Percentiles rank a stretch among this genome's conserved stretches.
Evolutionary conservation across 1,284 basidiomycete species (phyloP).

Genomic region (Wallemia mellicola): DNA sequence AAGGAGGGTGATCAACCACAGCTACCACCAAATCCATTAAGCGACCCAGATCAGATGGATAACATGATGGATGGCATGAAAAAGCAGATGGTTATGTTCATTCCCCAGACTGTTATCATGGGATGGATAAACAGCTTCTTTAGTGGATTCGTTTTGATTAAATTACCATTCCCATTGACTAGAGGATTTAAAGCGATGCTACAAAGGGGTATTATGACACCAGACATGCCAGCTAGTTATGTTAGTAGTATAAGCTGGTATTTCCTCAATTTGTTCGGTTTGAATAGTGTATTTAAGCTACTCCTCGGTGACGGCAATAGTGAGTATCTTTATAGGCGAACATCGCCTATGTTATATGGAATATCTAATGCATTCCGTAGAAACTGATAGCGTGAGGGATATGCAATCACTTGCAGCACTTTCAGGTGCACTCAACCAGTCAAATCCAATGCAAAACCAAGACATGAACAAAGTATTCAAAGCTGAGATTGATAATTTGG

Average conservation of each 20-base stretch:
- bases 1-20: constrained; percentile 20
- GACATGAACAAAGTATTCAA: constrained; percentile 75
- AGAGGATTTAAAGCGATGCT: constrained; percentile 97
- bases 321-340: constrained; percentile 17
- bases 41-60: constrained; percentile 76
- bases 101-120: constrained; percentile 96
- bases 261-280: constrained; percentile 91
- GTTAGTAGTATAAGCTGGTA: constrained; percentile 98
- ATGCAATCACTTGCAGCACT: constrained; percentile 41
- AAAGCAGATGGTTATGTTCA: constrained; percentile 95
- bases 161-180: constrained; percentile 86
- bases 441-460: constrained; percentile 29
- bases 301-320: constrained; percentile 74
- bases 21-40: constrained; percentile 30
- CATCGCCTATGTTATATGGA: too few species aligned
- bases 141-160: constrained; percentile 87
- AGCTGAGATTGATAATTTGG: constrained; percentile 71
- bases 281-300: constrained; percentile 80
- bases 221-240: constrained; percentile 95
- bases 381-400: constrained; percentile 42
- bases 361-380: constrained; percentile 16
- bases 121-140: constrained; percentile 99
- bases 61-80: constrained; percentile 98
- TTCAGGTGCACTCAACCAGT: constrained; percentile 22
- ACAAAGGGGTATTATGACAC: constrained; percentile 78